Base-by-base conservation (phyloP, 2,329 filamentous ascomycete species). In the Davidsoniella virescens region DNA sequence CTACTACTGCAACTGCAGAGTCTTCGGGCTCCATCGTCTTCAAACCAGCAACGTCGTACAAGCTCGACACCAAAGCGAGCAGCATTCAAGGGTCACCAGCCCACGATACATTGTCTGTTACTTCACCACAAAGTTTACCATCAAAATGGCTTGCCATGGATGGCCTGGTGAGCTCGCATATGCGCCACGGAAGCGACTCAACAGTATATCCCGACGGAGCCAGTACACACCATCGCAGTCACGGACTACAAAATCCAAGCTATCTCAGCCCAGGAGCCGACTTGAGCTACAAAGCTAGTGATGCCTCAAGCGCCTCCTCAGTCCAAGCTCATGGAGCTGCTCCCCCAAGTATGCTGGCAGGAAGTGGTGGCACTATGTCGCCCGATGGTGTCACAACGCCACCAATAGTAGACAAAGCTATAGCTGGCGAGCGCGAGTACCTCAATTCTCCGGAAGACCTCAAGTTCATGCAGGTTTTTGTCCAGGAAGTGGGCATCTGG, bases 391-490 rank as follows among this genome's bases (percentile, higher is more conserved):
- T 61, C 5, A 64, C 65, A 48, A 69, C 67, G 26, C 67, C 68
- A 0, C 64, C 66, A 1, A 66, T 63, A 2, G 61, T 57, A 41
- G 67, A 70, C 42, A 66, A 51, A 17, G 46, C 36, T 12, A 44
- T 64, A 50, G 54, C 54, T 41, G 63, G 57, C 17, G 68, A 70
- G 53, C 64, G 76, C 37, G 75, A 84, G 47, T 85, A 77, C 57
- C 70, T 94, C 43, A 80, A 76, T 55, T 78, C 76, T 3, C 75
- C 80, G 8, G 84, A 94, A 52, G 87, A 94, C 61, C 75, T 92
- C 0, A 67, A 82, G n/a, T 87, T 87, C 60, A 86, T 95, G 82
- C 86, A 94, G 62, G 80, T 87, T 0, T 96, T 94, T 61, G 82
- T 93, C 5, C 84, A 93, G 59, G 84, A 94, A 56, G 85, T 96